Evolutionary conservation across 768 basidiomycete species (phyloP), one percentile per base, ranked within the genome.

Genomic region (Auricularia sp.): DNA sequence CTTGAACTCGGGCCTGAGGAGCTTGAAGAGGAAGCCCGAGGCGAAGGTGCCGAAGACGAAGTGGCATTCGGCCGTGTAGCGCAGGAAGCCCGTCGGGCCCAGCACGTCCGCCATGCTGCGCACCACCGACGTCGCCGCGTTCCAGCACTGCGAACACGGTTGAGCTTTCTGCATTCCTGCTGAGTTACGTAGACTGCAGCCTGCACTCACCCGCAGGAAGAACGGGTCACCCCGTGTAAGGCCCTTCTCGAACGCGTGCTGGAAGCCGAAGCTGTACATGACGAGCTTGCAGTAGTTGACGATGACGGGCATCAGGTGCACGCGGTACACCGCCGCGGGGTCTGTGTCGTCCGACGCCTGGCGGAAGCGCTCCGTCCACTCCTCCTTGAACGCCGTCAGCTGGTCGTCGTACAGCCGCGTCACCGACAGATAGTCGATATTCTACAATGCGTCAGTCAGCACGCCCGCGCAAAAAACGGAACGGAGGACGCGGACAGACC

Each of bases 401-500:
- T 82, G 77, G 3, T 73, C 79, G 69, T 92, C 87, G 63, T 89
- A 84, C 37, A 75, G 72, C 37, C 83, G 72, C 0, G 88, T 89
- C 34, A 90, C 82, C 3, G 78, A 72, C 45, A 83, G 83, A 75
- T 90, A 91, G 71, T 91, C 82, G 66, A 89, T 78, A 54, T 78
- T 80, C 88, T 89, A 18, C 24, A 11, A 58, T 35, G 51, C 42
- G 16, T n/a, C 29, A 64, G 35, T 24, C 21, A 18, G 56, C 56
- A 34, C 14, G 18, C 18, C 11, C 14, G 47, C 2, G 47, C 11
- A 8, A 51, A 21, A 51, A 18, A 18, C 18, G 18, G 18, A 18
- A 18, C 7, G 18, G 34, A 35, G 29, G 29, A 29, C 2, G 29
- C 29, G 29, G 56, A 35, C 36, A 6, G 33, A 66, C 65, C 65